Percentiles rank a stretch among this genome's conserved stretches.
Evolutionary conservation across 106 monocot genomes (phyloP).

Genomic region (Dendrobium nobile): DNA sequence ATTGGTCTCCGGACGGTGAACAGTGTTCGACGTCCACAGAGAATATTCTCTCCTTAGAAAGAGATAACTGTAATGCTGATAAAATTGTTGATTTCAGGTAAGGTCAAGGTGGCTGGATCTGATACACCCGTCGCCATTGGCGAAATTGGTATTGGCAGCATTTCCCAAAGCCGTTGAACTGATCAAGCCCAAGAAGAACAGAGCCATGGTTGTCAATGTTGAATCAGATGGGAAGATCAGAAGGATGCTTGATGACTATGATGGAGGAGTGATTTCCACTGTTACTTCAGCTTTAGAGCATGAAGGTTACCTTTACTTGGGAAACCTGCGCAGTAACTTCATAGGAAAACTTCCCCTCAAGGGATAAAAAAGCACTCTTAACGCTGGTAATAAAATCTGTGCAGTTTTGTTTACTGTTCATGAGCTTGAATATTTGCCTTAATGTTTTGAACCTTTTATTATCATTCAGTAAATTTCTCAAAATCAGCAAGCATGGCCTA

Average conservation of each 20-base stretch:
- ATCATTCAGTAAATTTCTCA: too few relatives aligned
- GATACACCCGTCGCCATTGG: conserved; percentile 15
- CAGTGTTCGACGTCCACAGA: too few relatives aligned
- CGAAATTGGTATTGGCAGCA: conserved; percentile 14
- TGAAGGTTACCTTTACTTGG: conserved; percentile 34
- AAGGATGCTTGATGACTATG: conserved; percentile 25
- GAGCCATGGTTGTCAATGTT: conserved; percentile 26
- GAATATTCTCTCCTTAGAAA: too few relatives aligned
- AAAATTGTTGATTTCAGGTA: conserved; percentile 7
- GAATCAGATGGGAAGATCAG: conserved; percentile 23
- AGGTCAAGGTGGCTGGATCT: conserved; percentile 11
- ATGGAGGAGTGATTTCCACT: conserved; percentile 34
- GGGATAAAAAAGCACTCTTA: neutral
- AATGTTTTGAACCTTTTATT: too few relatives aligned
- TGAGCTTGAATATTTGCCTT: too few relatives aligned
- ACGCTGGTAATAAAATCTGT: too few relatives aligned
- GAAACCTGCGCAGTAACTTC: conserved; percentile 27
- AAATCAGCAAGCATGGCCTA: too few relatives aligned
- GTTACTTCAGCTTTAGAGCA: conserved; percentile 42
- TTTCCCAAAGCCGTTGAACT: conserved; percentile 18
- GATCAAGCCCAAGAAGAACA: neutral
- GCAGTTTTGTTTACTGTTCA: too few relatives aligned
- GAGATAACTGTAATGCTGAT: too few relatives aligned
- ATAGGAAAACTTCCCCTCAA: conserved; percentile 23
- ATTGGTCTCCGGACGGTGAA: too few relatives aligned